Evolutionary conservation across 2,329 filamentous ascomycete species (phyloP).

Genomic region (Seiridium cupressi): DNA sequence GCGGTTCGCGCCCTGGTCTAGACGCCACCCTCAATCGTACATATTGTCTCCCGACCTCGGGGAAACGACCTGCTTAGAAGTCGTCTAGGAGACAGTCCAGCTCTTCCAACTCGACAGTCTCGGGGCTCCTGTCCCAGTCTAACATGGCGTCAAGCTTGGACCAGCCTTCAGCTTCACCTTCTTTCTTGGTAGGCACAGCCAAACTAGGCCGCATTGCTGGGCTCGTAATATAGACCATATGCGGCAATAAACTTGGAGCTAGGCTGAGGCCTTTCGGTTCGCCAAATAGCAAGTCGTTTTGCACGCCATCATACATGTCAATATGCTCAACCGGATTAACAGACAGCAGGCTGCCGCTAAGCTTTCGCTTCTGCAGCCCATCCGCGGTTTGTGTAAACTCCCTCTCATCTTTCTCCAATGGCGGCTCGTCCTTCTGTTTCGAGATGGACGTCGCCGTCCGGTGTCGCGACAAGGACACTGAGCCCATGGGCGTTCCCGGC

Average conservation of each 20-base stretch:
- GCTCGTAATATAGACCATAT: slow-evolving; percentile 49
- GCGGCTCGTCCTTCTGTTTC: slow-evolving; percentile 74
- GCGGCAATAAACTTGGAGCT: slow-evolving; percentile 29
- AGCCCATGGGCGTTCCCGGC: slow-evolving; percentile 62
- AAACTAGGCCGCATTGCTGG: slow-evolving; percentile 52
- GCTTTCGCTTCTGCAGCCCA: slow-evolving; percentile 69
- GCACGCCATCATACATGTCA: slow-evolving; percentile 39
- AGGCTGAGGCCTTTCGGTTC: slow-evolving; percentile 31
- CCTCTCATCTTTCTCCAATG: slow-evolving; percentile 89
- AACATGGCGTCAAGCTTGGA: slow-evolving; percentile 41
- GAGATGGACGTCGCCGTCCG: slow-evolving; percentile 38
- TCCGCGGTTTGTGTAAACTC: slow-evolving; percentile 96
- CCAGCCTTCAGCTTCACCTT: slow-evolving; percentile 40
- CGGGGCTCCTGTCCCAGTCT: slow-evolving; percentile 71
- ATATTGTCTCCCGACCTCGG: background rate
- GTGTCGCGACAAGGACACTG: slow-evolving; percentile 42
- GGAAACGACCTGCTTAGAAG: slow-evolving; percentile 45
- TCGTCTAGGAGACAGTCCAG: slow-evolving; percentile 82
- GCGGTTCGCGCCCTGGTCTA: background rate
- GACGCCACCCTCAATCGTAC: slow-evolving; percentile 3
- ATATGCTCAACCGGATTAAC: slow-evolving; percentile 32
- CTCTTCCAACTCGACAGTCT: slow-evolving; percentile 90
- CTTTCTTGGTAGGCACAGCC: slow-evolving; percentile 41
- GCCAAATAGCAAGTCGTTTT: slow-evolving; percentile 54
- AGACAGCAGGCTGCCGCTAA: slow-evolving; percentile 43